Conservation (phyloP, 2,329 filamentous ascomycete genomes). For the Lecanicillium sp. region DNA sequence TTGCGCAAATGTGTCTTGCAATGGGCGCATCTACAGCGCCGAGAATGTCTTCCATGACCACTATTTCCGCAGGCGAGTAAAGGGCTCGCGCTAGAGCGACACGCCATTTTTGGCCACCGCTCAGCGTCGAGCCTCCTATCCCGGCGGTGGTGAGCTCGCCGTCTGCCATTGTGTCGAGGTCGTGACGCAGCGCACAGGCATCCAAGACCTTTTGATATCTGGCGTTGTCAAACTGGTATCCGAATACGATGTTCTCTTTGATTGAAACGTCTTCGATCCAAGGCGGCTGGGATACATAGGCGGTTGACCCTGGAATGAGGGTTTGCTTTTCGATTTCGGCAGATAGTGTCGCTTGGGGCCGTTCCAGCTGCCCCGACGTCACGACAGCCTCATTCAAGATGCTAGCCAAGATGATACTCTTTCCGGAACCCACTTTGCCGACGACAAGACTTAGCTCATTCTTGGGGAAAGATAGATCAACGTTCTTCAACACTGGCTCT, state of each 20-base stretch:
- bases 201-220: constrained; percentile 60
- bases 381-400: constrained; percentile 64
- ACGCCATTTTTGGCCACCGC: constrained; percentile 68
- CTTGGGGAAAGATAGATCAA: constrained; percentile 55
- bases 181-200: constrained; percentile 61
- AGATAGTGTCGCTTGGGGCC: constrained; percentile 53
- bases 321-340: constrained; percentile 30
- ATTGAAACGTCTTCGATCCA: constrained; percentile 73
- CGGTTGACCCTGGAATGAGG: constrained; percentile 34
- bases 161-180: constrained; percentile 61
- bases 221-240: constrained; percentile 52
- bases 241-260: constrained; percentile 64
- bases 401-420: constrained; percentile 59
- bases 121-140: constrained; percentile 68
- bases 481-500: constrained; percentile 48
- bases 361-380: constrained; percentile 38
- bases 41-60: constrained; percentile 70
- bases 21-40: constrained; percentile 62
- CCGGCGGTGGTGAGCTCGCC: constrained; percentile 68
- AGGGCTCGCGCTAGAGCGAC: constrained; percentile 65
- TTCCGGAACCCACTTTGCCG: constrained; percentile 63
- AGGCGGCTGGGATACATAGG: constrained; percentile 64
- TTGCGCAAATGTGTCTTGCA: constrained; percentile 5
- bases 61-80: constrained; percentile 61
- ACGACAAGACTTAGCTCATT: constrained; percentile 59